Evolutionary conservation across 108 stramenopile species (phyloP), one percentile per base, ranked within the genome.

Genomic region (Cyclostephanos invisitatus): DNA sequence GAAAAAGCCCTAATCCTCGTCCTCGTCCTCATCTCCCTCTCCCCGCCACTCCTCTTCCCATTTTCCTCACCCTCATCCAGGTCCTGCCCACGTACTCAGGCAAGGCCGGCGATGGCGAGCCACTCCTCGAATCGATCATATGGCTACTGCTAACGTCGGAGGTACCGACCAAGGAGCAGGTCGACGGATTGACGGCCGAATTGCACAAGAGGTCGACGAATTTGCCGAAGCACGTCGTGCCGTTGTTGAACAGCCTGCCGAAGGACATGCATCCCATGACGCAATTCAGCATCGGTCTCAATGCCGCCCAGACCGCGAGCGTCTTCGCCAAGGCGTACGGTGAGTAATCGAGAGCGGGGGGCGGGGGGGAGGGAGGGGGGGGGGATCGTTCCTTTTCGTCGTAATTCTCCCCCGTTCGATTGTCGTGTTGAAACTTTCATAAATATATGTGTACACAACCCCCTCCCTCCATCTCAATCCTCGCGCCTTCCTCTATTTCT

Each of bases 231-330:
- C 97, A 98, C 77, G 97, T 97, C 60, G 86, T 96, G 72, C 86
- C 89, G 60, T 84, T 99, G 57, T 80, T 99, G 71, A 95, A 96
- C 72, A 64, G 72, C 37, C 88, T 99, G 59, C 98, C 98, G 74
- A 98, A 97, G 85, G 84, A 88, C 57, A 97, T 98, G 98, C 98
- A 99, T 83, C 97, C 98, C 78, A 99, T 99, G 98, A 98, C 97
- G 35, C 97, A 98, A 92, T 92, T 99, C 72, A 78, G 89, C 24
- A 88, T 96, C 55, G 98, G 91, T 8, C 71, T 95, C 17, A 89
- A 80, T 80, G 98, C 97, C 54, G 86, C 94, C 69, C 97, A 99
- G 82, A 97, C 97, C 27, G 95, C 93, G 49, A 91, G 89, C 50
- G 78, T 90, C 73, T 99, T 99, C 68, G 96, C 98, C 86, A 91